These are phyloP conservation scores for Penicillium fuscoglaucum DNA, from an alignment of 2,329 filamentous ascomycete species.

Conservation along the genomic window DNA sequence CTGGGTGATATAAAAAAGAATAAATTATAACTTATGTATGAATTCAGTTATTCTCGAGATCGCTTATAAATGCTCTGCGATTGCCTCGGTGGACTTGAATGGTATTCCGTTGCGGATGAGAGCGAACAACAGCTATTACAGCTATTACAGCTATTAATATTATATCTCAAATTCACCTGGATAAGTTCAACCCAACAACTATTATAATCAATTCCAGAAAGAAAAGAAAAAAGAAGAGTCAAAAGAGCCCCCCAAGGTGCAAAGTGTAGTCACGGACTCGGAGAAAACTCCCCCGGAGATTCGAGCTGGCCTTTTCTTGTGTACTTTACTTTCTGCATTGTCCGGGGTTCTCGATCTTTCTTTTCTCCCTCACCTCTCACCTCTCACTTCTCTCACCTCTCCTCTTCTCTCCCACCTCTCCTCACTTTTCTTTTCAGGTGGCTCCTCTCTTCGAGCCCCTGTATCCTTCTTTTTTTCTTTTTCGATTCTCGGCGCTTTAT, in stretches of 20 bases:
- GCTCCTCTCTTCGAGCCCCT: constrained; percentile 17
- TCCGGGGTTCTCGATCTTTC: constrained; percentile 26
- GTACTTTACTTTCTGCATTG: constrained; percentile 12
- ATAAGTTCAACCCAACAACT: neutral
- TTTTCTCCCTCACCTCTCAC: constrained; percentile 10
- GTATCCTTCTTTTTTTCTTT: constrained; percentile 23
- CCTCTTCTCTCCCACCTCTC: constrained; percentile 9
- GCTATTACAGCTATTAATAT: neutral
- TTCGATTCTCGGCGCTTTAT: constrained; percentile 19
- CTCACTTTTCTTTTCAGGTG: constrained; percentile 17
- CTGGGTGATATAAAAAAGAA: neutral
- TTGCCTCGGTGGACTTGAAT: neutral
- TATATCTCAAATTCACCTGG: neutral
- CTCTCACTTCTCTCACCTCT: constrained; percentile 23
- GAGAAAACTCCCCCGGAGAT: constrained; percentile 30
- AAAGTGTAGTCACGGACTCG: constrained; percentile 17
- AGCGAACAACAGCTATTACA: neutral
- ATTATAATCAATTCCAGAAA: neutral
- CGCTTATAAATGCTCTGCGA: too few relatives aligned
- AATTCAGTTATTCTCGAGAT: too few relatives aligned
- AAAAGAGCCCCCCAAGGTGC: neutral
- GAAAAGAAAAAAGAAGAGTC: neutral
- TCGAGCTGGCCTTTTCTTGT: constrained; percentile 31
- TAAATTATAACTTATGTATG: neutral
- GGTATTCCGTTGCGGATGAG: neutral